Conservation (phyloP, 1,139 yeast genomes). For the Candida neerlandica region DNA sequence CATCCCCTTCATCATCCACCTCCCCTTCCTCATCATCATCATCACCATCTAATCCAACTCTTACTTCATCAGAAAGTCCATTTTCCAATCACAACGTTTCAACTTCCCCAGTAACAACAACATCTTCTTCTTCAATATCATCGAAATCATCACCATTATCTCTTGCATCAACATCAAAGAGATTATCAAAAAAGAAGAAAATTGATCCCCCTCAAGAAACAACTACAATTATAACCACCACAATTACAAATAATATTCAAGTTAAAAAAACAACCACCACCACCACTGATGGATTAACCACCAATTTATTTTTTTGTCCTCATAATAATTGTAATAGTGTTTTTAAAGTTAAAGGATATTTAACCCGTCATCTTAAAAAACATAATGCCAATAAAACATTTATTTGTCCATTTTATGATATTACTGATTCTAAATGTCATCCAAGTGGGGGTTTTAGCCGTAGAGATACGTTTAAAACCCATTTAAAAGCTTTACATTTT, state of each 20-base stretch:
- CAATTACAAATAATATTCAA: constrained; percentile 17
- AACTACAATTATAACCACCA: constrained; percentile 14
- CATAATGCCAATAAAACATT: constrained; percentile 54
- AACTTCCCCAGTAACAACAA: too few relatives aligned
- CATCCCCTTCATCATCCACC: constrained; percentile 3
- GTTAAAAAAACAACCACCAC: constrained; percentile 17
- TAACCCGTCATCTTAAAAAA: constrained; percentile 58
- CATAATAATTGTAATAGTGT: constrained; percentile 43
- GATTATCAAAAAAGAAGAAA: constrained; percentile 4
- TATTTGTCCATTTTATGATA: constrained; percentile 53
- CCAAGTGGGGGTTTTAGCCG: constrained; percentile 63
- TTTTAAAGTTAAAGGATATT: constrained; percentile 58
- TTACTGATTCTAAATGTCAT: constrained; percentile 55
- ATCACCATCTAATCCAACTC: constrained; percentile 10
- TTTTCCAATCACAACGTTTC: too few relatives aligned
- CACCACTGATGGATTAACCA: constrained; percentile 14
- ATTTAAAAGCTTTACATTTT: constrained; percentile 58
- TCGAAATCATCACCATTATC: neutral
- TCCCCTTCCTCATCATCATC: constrained; percentile 5
- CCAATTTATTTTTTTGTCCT: constrained; percentile 28
- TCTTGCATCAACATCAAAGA: constrained; percentile 2
- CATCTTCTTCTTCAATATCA: constrained; percentile 1
- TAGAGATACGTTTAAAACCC: constrained; percentile 61
- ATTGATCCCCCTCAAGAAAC: constrained; percentile 3
- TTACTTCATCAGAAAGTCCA: too few relatives aligned